Evolutionary conservation across 2,329 filamentous ascomycete species (phyloP).

Genomic region (Talaromyces sp.): DNA sequence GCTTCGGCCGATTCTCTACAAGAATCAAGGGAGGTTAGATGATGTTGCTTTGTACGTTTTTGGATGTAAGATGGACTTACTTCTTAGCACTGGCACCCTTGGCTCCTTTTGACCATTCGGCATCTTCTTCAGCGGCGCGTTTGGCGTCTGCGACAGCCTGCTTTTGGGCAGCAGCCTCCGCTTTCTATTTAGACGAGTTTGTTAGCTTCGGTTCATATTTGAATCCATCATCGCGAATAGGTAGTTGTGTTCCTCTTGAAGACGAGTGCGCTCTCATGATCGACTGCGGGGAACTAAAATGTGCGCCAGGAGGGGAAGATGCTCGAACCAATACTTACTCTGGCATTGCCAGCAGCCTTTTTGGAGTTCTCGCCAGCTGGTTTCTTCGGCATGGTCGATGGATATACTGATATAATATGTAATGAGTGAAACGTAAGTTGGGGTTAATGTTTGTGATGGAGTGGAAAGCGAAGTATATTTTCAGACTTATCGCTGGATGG

Average conservation of each 20-base stretch:
- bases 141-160: slow-evolving; percentile 67
- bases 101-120: slow-evolving; percentile 79
- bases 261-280: background rate
- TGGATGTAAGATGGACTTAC: slow-evolving; percentile 53
- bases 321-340: slow-evolving; percentile 35
- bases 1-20: slow-evolving; percentile 78
- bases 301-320: slow-evolving; percentile 19
- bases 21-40: background rate
- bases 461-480: background rate
- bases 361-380: slow-evolving; percentile 73
- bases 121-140: slow-evolving; percentile 65
- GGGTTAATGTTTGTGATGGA: background rate
- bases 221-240: background rate
- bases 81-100: slow-evolving; percentile 80
- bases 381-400: slow-evolving; percentile 68
- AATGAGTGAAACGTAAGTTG: background rate
- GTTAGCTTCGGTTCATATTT: background rate
- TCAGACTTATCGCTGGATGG: slow-evolving; percentile 1
- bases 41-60: background rate
- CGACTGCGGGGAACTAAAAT: slow-evolving; percentile 22
- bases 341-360: slow-evolving; percentile 82
- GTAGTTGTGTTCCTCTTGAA: background rate
- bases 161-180: slow-evolving; percentile 80
- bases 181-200: slow-evolving; percentile 63
- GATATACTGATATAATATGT: background rate